Evolutionary conservation across 2,329 filamentous ascomycete species (phyloP), one percentile per base, ranked within the genome.

Genomic region (Daldinia sp.): DNA sequence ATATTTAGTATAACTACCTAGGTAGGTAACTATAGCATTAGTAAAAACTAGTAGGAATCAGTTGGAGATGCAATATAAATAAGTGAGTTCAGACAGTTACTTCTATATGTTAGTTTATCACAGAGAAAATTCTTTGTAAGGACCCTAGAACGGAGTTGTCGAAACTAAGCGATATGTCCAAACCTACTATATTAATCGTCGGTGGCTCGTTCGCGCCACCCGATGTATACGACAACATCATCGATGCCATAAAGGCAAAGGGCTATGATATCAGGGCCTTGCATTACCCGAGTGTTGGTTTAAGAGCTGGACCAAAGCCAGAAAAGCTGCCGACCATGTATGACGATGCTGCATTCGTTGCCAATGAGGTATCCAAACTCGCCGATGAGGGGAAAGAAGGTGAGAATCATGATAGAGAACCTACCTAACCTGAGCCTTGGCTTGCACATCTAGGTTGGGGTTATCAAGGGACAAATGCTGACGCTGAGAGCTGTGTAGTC

Each of bases 311-410:
- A 12, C 37, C 53, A 10, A 63, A 57, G 6, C 44, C 61, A 7
- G 66, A 44, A 42, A 44, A 63, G 39, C 67, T 68, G 15, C 59
- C 74, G 6, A 72, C 74, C 15, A 76, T 79, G 62, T 78, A 79
- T 37, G 79, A 79, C 4, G 79, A 83, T 56, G 76, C 80, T 18
- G 75, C 76, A 0, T 68, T 75, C 10, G 76, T 82, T 12, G 75
- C 73, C 4, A 63, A 76, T 4, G 69, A 78, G 2, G 67, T 83
- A 20, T 70, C 78, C 13, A 58, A 71, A 4, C 78, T 82, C 4
- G 79, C 82, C 7, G 78, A 80, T 15, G 67, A 67, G 10, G 74
- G 73, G 7, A 74, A 69, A 50, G 72, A 77, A 37, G 41, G 67
- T 69, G 44, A 60, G 63, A 1, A 57, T 30, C 4, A 39, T 20